phyloP scores from a whole-genome alignment of 495 filamentous ascomycete genomes.

The Penicillium paradoxum region DNA sequence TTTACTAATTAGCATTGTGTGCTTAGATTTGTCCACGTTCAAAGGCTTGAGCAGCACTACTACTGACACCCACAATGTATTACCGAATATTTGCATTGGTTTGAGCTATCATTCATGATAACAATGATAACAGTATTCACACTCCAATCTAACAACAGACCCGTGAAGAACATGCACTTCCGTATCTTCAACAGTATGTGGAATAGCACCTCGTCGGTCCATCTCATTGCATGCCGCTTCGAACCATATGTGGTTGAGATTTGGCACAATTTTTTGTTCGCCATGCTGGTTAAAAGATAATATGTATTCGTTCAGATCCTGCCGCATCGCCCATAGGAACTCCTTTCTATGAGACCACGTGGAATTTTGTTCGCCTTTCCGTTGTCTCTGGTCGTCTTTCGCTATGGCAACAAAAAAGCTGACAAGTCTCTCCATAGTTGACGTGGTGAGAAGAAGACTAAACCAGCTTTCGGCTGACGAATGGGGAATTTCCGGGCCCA shows the following conservation, averaged over 20 bases:
- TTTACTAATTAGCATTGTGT: no score
- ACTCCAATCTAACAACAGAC: conserved; percentile 13
- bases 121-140: conserved; percentile 19
- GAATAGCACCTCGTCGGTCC: conserved; percentile 18
- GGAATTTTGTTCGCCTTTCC: neutral
- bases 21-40: no score
- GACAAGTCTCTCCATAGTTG: conserved; percentile 24
- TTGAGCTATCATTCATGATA: neutral
- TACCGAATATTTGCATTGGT: neutral
- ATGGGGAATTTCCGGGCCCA: conserved; percentile 25
- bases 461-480: conserved; percentile 26
- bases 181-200: conserved; percentile 21
- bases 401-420: conserved; percentile 23
- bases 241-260: conserved; percentile 27
- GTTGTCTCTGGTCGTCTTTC: conserved; percentile 14
- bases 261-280: neutral
- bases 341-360: conserved; percentile 25
- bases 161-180: conserved; percentile 22
- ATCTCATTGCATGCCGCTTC: conserved; percentile 24
- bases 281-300: neutral
- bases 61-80: no score
- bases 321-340: conserved; percentile 27
- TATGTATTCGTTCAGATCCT: conserved; percentile 21
- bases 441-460: conserved; percentile 26
- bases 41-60: neutral